A percentile compares a stretch with the other conserved stretches of the same genome.
Conservation (phyloP, 2,329 filamentous ascomycete species). For the Knufia fluminis region DNA sequence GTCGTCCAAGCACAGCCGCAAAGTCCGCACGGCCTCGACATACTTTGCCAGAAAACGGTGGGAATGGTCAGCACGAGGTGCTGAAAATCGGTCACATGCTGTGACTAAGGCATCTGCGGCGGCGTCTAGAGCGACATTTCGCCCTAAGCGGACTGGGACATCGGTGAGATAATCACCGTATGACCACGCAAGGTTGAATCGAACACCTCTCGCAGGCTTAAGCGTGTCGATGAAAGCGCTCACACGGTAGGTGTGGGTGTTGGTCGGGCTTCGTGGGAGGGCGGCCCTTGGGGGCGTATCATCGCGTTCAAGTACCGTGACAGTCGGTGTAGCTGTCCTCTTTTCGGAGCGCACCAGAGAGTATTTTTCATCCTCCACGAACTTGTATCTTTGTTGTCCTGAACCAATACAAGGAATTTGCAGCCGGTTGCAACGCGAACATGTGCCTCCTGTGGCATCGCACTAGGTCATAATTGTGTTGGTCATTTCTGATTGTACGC, state of each 20-base stretch:
- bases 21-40: conserved; percentile 20
- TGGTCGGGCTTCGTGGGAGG: conserved; percentile 24
- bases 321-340: background rate
- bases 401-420: conserved; percentile 38
- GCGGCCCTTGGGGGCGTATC: background rate
- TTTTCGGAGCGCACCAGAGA: background rate
- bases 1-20: conserved; percentile 24
- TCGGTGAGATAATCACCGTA: conserved; percentile 40
- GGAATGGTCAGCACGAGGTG: conserved; percentile 10
- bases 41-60: conserved; percentile 25
- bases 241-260: conserved; percentile 27
- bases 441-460: conserved; percentile 36
- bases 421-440: conserved; percentile 40
- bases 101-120: conserved; percentile 27
- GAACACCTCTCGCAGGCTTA: conserved; percentile 32
- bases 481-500: background rate
- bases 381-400: conserved; percentile 42
- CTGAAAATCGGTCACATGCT: conserved; percentile 21
- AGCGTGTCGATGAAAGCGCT: conserved; percentile 29
- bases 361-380: conserved; percentile 28
- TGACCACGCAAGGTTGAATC: conserved; percentile 39
- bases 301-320: background rate
- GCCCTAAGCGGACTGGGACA: conserved; percentile 39
- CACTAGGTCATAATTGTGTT: conserved; percentile 29
- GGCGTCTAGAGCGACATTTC: conserved; percentile 39